A percentile compares a stretch with the other conserved stretches of the same genome.
Conservation (phyloP, 1,139 yeast genomes). For the Maudiozyma humilis region DNA sequence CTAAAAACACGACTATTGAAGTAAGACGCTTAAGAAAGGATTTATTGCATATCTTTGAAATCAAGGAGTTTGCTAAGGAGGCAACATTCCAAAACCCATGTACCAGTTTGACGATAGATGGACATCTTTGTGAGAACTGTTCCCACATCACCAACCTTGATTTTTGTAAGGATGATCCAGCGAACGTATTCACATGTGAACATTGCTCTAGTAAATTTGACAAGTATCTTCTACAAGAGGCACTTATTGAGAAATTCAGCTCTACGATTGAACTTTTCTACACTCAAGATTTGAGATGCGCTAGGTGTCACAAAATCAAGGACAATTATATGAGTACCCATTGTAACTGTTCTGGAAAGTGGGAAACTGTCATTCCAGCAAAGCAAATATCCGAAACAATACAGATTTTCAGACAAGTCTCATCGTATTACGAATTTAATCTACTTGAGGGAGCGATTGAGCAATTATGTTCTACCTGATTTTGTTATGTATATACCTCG, state of each 20-base stretch:
- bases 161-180: conserved; percentile 59
- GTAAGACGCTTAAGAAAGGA: conserved; percentile 70
- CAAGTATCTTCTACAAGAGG: conserved; percentile 68
- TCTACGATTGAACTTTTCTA: conserved; percentile 52
- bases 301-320: conserved; percentile 62
- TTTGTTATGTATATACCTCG: not conserved
- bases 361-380: conserved; percentile 54
- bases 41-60: conserved; percentile 60
- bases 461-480: conserved; percentile 20
- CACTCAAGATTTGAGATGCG: conserved; percentile 75
- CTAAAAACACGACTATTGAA: conserved; percentile 58
- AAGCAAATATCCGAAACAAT: conserved; percentile 40
- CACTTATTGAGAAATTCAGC: conserved; percentile 56
- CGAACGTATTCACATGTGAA: conserved; percentile 54
- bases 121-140: conserved; percentile 74
- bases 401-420: conserved; percentile 48
- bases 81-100: conserved; percentile 76
- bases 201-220: conserved; percentile 61
- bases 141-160: conserved; percentile 69
- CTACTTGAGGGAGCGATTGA: conserved; percentile 45
- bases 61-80: conserved; percentile 75
- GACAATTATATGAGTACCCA: conserved; percentile 63
- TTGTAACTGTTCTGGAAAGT: conserved; percentile 83
- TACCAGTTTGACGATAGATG: conserved; percentile 55
- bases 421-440: conserved; percentile 52